Percentiles rank a stretch among this genome's conserved stretches.
These are phyloP conservation scores for Clarireedia monteithiana DNA, from an alignment of 2,329 filamentous ascomycete species.

Conservation along the genomic window DNA sequence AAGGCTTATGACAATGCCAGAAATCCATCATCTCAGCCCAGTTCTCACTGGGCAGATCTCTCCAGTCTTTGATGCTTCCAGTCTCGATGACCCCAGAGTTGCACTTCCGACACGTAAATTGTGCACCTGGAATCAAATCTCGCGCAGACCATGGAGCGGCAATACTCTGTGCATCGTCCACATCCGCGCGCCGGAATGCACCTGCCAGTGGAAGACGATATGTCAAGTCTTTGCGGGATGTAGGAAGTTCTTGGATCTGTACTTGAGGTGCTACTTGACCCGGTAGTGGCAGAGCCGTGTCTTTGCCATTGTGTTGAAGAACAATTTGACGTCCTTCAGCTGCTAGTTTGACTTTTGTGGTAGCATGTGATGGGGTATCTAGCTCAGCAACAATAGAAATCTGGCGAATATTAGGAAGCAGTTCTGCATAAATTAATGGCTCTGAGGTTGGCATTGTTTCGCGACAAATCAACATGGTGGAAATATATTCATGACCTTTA, in stretches of 20 bases:
- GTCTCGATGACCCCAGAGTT: constrained; percentile 35
- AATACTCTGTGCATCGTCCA: constrained; percentile 15
- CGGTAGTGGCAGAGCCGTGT: constrained; percentile 32
- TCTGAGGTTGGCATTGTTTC: constrained; percentile 4
- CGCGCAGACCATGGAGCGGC: constrained; percentile 44
- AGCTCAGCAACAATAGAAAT: constrained; percentile 51
- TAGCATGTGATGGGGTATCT: constrained; percentile 29
- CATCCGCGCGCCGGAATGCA: constrained; percentile 3
- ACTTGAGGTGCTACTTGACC: constrained; percentile 23
- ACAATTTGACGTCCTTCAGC: constrained; percentile 38
- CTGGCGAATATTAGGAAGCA: constrained; percentile 56
- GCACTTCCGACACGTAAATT: constrained; percentile 33
- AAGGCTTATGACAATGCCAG: constrained; percentile 97
- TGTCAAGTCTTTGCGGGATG: constrained; percentile 32
- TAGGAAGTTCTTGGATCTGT: constrained; percentile 15
- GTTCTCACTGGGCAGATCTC: constrained; percentile 89
- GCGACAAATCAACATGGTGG: not conserved
- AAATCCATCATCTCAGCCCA: constrained; percentile 99
- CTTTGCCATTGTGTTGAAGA: constrained; percentile 41
- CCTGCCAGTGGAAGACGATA: constrained; percentile 45
- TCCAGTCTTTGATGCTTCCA: constrained; percentile 55
- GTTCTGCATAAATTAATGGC: constrained; percentile 50
- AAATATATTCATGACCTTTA: not conserved
- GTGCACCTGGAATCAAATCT: constrained; percentile 34
- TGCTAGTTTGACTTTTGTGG: constrained; percentile 32